Evolutionary conservation across 140 eudicot species (phyloP).

Genomic region (Erigeron philadelphicus): DNA sequence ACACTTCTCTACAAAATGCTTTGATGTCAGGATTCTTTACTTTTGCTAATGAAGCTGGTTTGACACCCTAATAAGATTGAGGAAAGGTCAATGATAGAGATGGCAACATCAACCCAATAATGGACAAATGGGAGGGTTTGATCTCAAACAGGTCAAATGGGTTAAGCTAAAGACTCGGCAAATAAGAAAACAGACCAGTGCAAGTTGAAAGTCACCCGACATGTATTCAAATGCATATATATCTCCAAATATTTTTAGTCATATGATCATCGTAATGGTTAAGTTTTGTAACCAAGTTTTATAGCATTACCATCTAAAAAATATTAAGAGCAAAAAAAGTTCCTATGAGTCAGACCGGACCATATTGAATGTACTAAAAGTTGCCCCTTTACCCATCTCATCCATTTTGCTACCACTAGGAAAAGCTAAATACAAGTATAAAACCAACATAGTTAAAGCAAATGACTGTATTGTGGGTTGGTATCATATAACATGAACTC

Average conservation of each 20-base stretch:
- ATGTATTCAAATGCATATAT: background rate
- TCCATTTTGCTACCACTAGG: background rate
- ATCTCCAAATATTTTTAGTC: background rate
- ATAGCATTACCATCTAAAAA: background rate
- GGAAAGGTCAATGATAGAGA: background rate
- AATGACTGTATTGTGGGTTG: background rate
- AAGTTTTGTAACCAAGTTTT: background rate
- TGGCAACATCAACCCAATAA: background rate
- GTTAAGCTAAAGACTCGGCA: background rate
- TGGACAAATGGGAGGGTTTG: background rate
- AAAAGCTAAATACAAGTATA: constrained; percentile 3
- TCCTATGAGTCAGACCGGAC: background rate
- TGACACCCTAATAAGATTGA: constrained; percentile 61
- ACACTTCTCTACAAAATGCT: constrained; percentile 80
- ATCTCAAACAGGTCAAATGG: background rate
- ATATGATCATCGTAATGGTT: background rate
- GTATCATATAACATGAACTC: background rate
- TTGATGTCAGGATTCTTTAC: constrained; percentile 76
- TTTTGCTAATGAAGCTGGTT: constrained; percentile 75
- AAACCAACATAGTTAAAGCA: background rate
- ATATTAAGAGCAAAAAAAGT: background rate
- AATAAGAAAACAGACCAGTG: background rate
- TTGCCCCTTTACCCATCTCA: background rate
- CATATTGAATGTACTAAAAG: background rate
- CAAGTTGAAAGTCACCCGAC: background rate